Percentiles rank a stretch among this genome's conserved stretches.
Evolutionary conservation across 192 early-diverging fungal species (phyloP).

Genomic region (Rhizophlyctis rosea): DNA sequence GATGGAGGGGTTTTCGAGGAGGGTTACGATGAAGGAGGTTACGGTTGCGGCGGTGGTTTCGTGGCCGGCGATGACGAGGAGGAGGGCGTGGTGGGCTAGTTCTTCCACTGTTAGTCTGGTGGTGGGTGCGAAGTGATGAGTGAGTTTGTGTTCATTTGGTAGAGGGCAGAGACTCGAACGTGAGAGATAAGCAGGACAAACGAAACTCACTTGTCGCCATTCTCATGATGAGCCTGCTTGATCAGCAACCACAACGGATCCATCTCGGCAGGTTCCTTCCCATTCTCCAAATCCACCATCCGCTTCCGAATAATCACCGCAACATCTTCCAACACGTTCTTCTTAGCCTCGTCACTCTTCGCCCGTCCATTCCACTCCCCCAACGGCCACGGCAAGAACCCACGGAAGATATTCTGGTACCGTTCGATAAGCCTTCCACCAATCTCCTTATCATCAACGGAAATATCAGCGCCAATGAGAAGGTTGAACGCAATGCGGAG

Average conservation of each 20-base stretch:
- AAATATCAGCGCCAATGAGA: neutral
- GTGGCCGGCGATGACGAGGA: neutral
- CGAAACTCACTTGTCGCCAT: neutral
- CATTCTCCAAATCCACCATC: neutral
- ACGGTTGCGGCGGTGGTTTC: neutral
- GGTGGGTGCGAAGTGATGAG: neutral
- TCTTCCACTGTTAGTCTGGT: neutral
- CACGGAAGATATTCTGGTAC: neutral
- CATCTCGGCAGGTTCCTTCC: neutral
- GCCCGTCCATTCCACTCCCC: neutral
- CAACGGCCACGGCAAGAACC: neutral
- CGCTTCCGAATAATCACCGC: neutral
- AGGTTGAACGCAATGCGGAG: neutral
- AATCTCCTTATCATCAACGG: neutral
- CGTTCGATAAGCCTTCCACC: neutral
- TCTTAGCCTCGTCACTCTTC: neutral
- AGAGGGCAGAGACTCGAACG: too few species aligned
- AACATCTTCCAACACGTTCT: neutral
- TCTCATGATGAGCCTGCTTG: neutral
- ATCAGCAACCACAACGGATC: neutral
- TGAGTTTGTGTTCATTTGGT: neutral
- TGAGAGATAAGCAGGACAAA: too few species aligned
- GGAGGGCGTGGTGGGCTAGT: neutral
- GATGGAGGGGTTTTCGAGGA: neutral
- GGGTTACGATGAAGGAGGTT: neutral